Percentiles rank a stretch among this genome's conserved stretches.
Evolutionary conservation across 371 early-diverging fungal species (phyloP).

Genomic region (Saksenaea vasiformis): DNA sequence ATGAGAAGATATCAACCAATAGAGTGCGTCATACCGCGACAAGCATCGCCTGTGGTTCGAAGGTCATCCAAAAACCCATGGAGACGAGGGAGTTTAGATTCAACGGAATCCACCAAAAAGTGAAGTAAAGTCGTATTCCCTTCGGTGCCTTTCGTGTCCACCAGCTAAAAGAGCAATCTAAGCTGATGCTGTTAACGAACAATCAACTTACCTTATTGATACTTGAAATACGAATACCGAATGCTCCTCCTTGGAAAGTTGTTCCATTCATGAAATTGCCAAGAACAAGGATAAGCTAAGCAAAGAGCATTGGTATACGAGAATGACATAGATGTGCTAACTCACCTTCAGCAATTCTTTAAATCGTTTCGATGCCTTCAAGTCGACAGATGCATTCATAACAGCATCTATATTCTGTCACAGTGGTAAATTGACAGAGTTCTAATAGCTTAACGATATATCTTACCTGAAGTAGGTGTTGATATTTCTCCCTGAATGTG

Average conservation of each 20-base stretch:
- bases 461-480: conserved; percentile 66
- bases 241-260: conserved; percentile 86
- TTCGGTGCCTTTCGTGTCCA: conserved; percentile 83
- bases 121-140: conserved; percentile 75
- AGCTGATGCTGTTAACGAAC: no score
- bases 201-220: conserved; percentile 70
- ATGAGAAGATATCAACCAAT: not conserved
- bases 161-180: conserved; percentile 50
- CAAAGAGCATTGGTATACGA: conserved; percentile 12
- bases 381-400: conserved; percentile 53
- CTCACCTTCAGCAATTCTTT: conserved; percentile 57
- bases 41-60: conserved; percentile 71
- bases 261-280: conserved; percentile 94
- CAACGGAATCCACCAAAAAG: conserved; percentile 74
- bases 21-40: conserved; percentile 58
- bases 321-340: not conserved
- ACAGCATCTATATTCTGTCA: conserved; percentile 52
- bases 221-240: conserved; percentile 87
- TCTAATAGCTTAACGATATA: not conserved
- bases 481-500: conserved; percentile 77
- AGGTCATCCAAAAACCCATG: conserved; percentile 72
- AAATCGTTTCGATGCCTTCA: conserved; percentile 56
- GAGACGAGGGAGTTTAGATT: conserved; percentile 67
- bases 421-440: conserved; percentile 1
- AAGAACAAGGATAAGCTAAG: conserved; percentile 77